Evolutionary conservation across 345 rosid species (phyloP).

Genomic region (Populus ilicifolia): DNA sequence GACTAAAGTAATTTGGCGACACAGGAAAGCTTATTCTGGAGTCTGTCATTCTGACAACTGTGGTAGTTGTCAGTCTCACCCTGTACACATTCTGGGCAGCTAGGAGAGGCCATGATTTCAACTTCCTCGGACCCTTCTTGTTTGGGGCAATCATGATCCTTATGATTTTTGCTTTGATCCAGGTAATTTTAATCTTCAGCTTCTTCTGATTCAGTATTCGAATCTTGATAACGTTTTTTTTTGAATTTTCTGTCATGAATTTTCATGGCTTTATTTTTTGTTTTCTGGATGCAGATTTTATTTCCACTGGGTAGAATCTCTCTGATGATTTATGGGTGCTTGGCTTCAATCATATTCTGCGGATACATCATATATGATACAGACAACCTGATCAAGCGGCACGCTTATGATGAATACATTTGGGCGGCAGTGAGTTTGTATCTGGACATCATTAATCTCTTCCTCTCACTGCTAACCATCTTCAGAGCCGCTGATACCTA

Average conservation of each 20-base stretch:
- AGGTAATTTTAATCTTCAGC: conserved; percentile 34
- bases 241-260: not conserved
- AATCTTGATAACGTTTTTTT: too few relatives aligned
- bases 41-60: conserved; percentile 68
- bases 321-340: conserved; percentile 68
- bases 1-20: conserved; percentile 1
- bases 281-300: conserved; percentile 50
- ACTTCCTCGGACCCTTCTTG: conserved; percentile 87
- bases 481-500: conserved; percentile 66
- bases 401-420: conserved; percentile 69
- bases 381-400: conserved; percentile 83
- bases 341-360: conserved; percentile 77
- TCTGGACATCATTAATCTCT: conserved; percentile 72
- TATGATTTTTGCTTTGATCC: conserved; percentile 65
- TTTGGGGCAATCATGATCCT: conserved; percentile 68
- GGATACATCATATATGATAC: conserved; percentile 84
- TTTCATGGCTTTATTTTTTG: not conserved
- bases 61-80: conserved; percentile 70
- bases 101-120: conserved; percentile 79
- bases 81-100: conserved; percentile 96
- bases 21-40: conserved; percentile 86
- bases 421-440: conserved; percentile 86
- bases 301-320: conserved; percentile 75
- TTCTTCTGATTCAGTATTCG: not conserved
- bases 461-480: conserved; percentile 59